Evolutionary conservation across 2,329 filamentous ascomycete genomes (phyloP), one percentile per base, ranked within the genome.

Genomic region (Microsporum audouinii): DNA sequence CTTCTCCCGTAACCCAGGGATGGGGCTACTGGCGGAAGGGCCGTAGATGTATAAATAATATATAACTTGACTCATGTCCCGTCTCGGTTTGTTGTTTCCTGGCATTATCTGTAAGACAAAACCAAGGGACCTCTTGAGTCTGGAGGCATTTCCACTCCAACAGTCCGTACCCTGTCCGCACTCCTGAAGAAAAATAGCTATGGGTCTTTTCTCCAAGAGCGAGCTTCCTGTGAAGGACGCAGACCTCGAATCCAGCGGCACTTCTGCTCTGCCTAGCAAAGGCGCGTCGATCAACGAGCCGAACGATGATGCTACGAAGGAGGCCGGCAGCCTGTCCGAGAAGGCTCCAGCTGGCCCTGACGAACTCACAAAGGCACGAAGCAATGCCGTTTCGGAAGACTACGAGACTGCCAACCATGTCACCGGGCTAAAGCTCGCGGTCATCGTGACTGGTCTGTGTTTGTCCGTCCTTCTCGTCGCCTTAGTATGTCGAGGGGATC

Each of bases 381-480:
- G 14, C 10, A 53, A 14, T 36, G 41, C 43, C 23, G 59, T 39
- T 23, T 14, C 59, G 14, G 61, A 61, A 17, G 56, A 58, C 23
- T 58, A 60, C 12, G 39, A 56, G 47, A 55, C 33, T 7, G 31
- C 56, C 4, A 49, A 61, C 23, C 64, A 64, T 53, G 49, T 59
- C 27, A 56, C 53, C 5, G 64, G 64, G 8, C n/a, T 64, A 17
- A 56, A 63, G 12, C 51, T 65, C 7, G 34, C 59, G 14, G 62
- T 65, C 39, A 53, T 65, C 33, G 49, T 65, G 3, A 14, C 56
- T 12, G 63, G 63, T 31, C 45, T 65, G 45, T 64, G 61, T 45
- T 60, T 64, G 43, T 61, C 63, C n/a, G 58, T 64, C 12, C 49
- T 65, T 5, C 63, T 65, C 2, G 64, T 65, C 29, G 64, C 64